A percentile compares a stretch with the other conserved stretches of the same genome.
These are phyloP conservation scores for Oenanthe javanica DNA, from an alignment of 140 eudicot species.

Conservation along the genomic window DNA sequence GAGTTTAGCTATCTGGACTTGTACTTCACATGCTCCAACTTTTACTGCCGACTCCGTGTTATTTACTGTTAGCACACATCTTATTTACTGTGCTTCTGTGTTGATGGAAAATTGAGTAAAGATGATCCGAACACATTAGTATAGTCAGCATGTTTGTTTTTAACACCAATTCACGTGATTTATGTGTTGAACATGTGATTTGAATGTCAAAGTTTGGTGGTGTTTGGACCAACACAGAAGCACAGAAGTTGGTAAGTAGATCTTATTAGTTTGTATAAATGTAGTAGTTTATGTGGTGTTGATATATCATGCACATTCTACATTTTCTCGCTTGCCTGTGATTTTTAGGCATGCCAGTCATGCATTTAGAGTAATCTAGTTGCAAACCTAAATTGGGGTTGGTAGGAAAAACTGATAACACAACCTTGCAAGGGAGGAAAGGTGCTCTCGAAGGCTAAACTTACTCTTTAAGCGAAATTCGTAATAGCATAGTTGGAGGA, in stretches of 20 bases:
- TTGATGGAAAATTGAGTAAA: not conserved
- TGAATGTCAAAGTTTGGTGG: not conserved
- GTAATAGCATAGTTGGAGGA: too few species aligned
- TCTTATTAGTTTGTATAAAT: not conserved
- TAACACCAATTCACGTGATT: not conserved
- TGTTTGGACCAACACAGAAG: not conserved
- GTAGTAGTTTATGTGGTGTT: not conserved
- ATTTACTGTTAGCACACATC: not conserved
- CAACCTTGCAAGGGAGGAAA: too few species aligned
- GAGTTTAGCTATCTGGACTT: not conserved
- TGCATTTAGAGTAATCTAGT: not conserved
- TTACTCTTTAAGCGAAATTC: too few species aligned
- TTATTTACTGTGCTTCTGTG: too few species aligned
- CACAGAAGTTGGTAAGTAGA: not conserved
- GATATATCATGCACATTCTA: not conserved
- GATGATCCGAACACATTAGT: not conserved
- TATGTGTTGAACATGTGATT: not conserved
- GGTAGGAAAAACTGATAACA: too few species aligned
- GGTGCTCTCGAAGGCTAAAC: too few species aligned
- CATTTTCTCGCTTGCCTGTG: not conserved
- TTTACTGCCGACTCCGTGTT: too few species aligned
- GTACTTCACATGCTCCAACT: not conserved
- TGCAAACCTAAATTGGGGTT: too few species aligned
- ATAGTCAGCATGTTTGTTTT: too few species aligned
- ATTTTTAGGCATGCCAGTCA: not conserved